Conservation (phyloP, 2,329 filamentous ascomycete species). For the Nothophaeocryptopus gaeumannii region DNA sequence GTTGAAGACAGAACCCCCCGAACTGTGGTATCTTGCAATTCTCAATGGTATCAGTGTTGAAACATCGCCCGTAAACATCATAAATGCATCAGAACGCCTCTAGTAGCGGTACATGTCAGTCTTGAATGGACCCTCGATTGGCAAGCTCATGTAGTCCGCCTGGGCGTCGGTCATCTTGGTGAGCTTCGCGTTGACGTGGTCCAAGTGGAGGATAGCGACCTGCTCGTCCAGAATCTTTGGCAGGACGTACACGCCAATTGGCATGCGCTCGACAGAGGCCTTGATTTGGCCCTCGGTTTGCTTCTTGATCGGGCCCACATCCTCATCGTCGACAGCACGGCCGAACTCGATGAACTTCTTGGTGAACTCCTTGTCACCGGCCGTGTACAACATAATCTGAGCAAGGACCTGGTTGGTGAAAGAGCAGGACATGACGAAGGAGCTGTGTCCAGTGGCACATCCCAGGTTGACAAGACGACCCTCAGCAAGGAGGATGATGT, state of each 20-base stretch:
- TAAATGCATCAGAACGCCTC: conserved; percentile 34
- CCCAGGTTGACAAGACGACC: conserved; percentile 99
- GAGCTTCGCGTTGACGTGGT: conserved; percentile 92
- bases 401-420: conserved; percentile 99
- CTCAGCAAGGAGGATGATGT: conserved; percentile 98
- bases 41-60: conserved; percentile 27
- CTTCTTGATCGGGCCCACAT: conserved; percentile 28
- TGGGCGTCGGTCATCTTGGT: conserved; percentile 80
- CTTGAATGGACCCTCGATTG: conserved; percentile 91
- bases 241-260: conserved; percentile 89
- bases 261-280: conserved; percentile 66
- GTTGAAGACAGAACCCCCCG: conserved; percentile 23
- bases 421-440: conserved; percentile 99
- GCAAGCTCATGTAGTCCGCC: conserved; percentile 90
- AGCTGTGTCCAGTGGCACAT: conserved; percentile 98
- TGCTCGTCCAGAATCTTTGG: conserved; percentile 99
- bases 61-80: conserved; percentile 25
- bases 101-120: conserved; percentile 82
- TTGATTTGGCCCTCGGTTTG: conserved; percentile 54
- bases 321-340: conserved; percentile 39
- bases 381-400: conserved; percentile 98
- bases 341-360: conserved; percentile 96
- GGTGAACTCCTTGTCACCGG: conserved; percentile 78
- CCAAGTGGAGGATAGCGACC: conserved; percentile 89
- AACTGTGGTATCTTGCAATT: conserved; percentile 14